Evolutionary conservation across 2,329 filamentous ascomycete genomes (phyloP).

Genomic region (Chaetomiaceae sp.): DNA sequence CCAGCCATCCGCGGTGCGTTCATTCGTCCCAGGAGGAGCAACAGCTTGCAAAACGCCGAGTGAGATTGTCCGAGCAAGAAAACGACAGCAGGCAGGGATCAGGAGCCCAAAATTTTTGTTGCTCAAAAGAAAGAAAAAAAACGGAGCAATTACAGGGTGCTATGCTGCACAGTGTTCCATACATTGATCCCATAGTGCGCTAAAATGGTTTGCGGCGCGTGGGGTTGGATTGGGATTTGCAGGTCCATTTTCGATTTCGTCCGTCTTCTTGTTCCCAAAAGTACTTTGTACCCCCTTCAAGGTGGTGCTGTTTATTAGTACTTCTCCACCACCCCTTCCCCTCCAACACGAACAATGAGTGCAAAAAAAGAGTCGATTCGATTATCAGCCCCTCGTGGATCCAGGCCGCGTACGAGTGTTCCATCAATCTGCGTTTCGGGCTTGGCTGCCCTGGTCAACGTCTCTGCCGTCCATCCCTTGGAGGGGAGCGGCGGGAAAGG

Average conservation of each 20-base stretch:
- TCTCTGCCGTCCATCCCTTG: conserved; percentile 10
- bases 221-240: not conserved
- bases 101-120: not conserved
- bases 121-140: not conserved
- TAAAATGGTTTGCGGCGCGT: not conserved
- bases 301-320: no score
- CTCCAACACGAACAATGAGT: not conserved
- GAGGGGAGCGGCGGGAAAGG: not conserved
- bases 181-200: conserved; percentile 1
- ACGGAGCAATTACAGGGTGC: conserved; percentile 1
- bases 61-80: conserved; percentile 7
- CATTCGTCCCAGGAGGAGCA: not conserved
- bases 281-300: no score
- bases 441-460: conserved; percentile 8
- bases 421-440: conserved; percentile 4
- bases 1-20: conserved; percentile 8
- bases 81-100: not conserved
- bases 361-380: no score
- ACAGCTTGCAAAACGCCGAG: not conserved
- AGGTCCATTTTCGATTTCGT: not conserved
- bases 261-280: no score
- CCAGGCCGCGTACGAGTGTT: not conserved
- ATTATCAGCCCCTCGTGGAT: conserved; percentile 5
- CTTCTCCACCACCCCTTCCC: not conserved
- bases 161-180: not conserved